These are phyloP conservation scores for Plasmodium fragile DNA, from an alignment of 169 alveolate genomes.

Conservation along the genomic window DNA sequence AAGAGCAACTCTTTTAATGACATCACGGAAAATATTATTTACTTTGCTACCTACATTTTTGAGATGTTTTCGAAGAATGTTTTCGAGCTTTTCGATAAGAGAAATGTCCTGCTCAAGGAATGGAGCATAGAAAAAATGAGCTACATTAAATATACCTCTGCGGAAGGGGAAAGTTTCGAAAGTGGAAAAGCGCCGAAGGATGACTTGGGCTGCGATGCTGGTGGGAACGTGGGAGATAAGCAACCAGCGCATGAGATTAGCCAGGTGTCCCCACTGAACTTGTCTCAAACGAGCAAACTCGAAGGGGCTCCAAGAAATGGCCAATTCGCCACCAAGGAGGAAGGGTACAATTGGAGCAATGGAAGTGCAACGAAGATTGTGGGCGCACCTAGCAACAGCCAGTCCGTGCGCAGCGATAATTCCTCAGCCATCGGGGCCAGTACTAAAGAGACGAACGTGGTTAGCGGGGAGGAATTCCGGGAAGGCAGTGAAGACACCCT, in stretches of 20 bases:
- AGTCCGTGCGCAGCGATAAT: neutral
- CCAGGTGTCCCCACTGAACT: neutral
- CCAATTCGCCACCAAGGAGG: neutral
- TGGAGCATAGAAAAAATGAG: conserved; percentile 65
- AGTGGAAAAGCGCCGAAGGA: neutral
- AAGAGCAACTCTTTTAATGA: conserved; percentile 12
- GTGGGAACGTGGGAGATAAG: neutral
- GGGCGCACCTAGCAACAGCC: neutral
- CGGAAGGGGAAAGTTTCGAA: neutral
- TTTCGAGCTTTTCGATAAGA: conserved; percentile 36
- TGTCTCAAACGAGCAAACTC: neutral
- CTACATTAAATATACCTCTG: neutral
- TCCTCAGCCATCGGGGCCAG: neutral
- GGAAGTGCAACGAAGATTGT: neutral
- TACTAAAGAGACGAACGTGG: neutral
- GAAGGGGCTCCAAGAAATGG: neutral
- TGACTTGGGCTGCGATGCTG: neutral
- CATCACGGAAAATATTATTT: conserved; percentile 47
- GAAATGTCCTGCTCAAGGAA: conserved; percentile 14
- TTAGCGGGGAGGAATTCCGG: neutral
- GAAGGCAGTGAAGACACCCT: neutral
- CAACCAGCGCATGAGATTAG: neutral
- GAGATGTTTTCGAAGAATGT: conserved; percentile 59
- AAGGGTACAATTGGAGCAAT: neutral
- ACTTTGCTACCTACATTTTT: conserved; percentile 71